Base-by-base conservation (phyloP, 108 stramenopile species). In the Cyclotella sp. region DNA sequence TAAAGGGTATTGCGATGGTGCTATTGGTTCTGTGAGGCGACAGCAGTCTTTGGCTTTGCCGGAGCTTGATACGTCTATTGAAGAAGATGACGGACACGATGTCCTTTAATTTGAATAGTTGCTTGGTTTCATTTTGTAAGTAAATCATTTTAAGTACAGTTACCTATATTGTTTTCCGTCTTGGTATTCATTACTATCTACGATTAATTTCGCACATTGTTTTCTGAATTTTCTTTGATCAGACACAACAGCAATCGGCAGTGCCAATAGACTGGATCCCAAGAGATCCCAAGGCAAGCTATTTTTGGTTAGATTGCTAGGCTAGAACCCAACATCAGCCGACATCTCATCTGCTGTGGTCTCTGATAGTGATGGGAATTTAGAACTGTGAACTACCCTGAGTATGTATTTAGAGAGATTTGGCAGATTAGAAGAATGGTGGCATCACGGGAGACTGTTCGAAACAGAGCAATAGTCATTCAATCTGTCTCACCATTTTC, bases 61-160 rank as follows among this genome's bases (percentile, higher is more conserved):
- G 15, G 74, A 75, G 74, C 55, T 75, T 43, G 60, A 70, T 44
- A 77, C 61, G 0, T n/a, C 68, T 1, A 55, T 63, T 13, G 68
- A 68, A 43, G 54, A 61, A 9, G 61, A 54, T 10, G 68, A 70
- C 0, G 61, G 61, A 18, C 45, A 63, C 44, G 62, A 52, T 40
- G 76, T 53, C 41, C 51, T 53, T 41, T 51, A 24, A 16, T 24
- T 49, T 16, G 3, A 3, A n/a, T 3, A n/a, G 47, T n/a, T n/a
- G n/a, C n/a, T 49, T 49, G 7, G 18, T 41, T 41, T 41, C 28
- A 19, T 21, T 61, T 8, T 29, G 10, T 61, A 61, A 29, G 10
- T 28, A 30, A 28, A 61, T 30, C 11, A 30, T 12, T 61, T 19
- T 21, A 9, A n/a, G n/a, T n/a, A n/a, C n/a, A n/a, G n/a, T 46